These are phyloP conservation scores for Leishmania amazonensis DNA, from an alignment of 208 protist genomes.

Conservation along the genomic window DNA sequence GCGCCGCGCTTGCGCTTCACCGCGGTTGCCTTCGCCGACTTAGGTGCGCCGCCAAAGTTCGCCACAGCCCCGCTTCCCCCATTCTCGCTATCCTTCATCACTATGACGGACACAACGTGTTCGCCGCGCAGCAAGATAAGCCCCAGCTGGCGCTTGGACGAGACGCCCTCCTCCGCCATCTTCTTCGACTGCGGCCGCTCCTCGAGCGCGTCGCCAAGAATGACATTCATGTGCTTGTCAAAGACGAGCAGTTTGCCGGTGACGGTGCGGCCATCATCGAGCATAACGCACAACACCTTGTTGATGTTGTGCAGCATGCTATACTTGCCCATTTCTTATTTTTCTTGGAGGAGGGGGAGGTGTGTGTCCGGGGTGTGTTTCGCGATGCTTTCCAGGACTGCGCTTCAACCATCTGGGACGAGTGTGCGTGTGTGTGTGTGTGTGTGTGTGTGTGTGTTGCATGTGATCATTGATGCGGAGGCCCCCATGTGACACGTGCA, in stretches of 20 bases:
- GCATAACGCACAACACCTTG: constrained; percentile 61
- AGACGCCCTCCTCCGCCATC: constrained; percentile 62
- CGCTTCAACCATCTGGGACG: not conserved
- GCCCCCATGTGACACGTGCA: not conserved
- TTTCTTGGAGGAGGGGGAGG: not conserved
- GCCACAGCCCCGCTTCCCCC: constrained; percentile 4
- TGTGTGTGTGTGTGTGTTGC: not conserved
- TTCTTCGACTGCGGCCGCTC: constrained; percentile 68
- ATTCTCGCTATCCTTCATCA: constrained; percentile 35
- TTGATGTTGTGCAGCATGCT: constrained; percentile 90
- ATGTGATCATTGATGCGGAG: not conserved
- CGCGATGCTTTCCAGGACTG: not conserved
- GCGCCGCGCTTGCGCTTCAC: constrained; percentile 41
- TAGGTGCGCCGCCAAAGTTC: constrained; percentile 48
- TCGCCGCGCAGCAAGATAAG: constrained; percentile 85
- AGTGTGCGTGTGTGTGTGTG: not conserved
- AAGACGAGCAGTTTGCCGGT: constrained; percentile 81
- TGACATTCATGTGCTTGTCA: constrained; percentile 92
- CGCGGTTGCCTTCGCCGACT: constrained; percentile 39
- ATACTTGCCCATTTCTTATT: constrained; percentile 55
- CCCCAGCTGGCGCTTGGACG: constrained; percentile 57
- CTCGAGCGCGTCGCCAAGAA: constrained; percentile 63
- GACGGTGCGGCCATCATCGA: constrained; percentile 78
- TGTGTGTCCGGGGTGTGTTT: not conserved
- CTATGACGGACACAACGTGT: constrained; percentile 81